Base-by-base conservation (phyloP, 1,139 yeast genomes). In the Zygoascus hellenicus region DNA sequence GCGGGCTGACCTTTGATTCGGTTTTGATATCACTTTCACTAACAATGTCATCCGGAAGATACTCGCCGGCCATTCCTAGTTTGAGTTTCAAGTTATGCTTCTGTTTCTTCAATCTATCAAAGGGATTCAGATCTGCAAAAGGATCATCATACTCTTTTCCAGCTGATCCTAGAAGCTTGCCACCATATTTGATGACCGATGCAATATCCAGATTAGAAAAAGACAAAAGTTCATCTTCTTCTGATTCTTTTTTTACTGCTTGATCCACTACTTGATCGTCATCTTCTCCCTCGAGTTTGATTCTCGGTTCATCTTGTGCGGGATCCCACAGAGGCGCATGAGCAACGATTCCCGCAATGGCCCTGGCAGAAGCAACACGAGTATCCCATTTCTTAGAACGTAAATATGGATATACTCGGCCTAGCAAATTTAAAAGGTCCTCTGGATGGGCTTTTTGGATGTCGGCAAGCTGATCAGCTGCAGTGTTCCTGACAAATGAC, bases 401-500 rank as follows among this genome's bases (percentile, higher is more conserved):
- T 51, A 94, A 71, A 63, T 81, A 92, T 0, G 99, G 97, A 58
- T 88, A 88, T 1, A 92, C 96, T 53, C 97, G 74, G 19, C 96
- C 89, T 37, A 94, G 70, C 42, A 94, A 70, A 53, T 84, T 84
- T 49, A 89, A 74, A 29, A 86, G 78, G 61, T 94, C 98, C 63
- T 90, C 97, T 0, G 97, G 97, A 59, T 94, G 98, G 39, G 86
- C 83, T 63, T 84, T 85, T 29, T 96, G 97, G 44, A 94, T 75
- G 58, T 90, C 97, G 2, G 96, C 89, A 56, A 94, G 74, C 67
- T 94, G 99, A 61, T 92, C 97, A 1, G 98, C 98, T 0, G 98
- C 99, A 10, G 97, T 88, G 60, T 87, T 88, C 56, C 98, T 77
- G 43, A 94, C 94, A 63, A 88, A 86, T 35, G 88, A 87, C 5